phyloP scores from a whole-genome alignment of 148 eudicot genomes.

The Persicaria maculosa region DNA sequence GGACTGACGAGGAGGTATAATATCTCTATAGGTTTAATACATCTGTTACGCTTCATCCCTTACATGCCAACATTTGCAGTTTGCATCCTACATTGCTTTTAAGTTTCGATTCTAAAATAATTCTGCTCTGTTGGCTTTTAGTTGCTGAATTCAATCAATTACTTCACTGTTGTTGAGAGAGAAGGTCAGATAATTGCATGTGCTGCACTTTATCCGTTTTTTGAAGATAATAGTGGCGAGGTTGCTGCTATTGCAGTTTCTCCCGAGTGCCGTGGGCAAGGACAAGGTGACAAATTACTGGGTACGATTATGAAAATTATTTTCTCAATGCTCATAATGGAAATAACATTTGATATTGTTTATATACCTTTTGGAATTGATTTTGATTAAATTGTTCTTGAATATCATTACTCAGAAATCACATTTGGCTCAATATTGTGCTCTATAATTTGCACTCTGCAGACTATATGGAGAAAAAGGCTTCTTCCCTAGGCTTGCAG shows the following conservation, averaged over 20 bases:
- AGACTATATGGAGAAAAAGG: slow-evolving; percentile 94
- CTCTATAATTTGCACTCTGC: slow-evolving; percentile 11
- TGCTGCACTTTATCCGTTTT: slow-evolving; percentile 81
- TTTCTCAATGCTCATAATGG: neutral
- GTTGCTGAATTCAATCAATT: slow-evolving; percentile 59
- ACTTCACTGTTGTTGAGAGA: slow-evolving; percentile 83
- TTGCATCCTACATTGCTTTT: neutral
- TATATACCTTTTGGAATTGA: neutral
- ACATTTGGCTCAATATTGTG: neutral
- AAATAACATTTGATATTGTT: neutral
- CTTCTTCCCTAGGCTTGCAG: slow-evolving; percentile 65
- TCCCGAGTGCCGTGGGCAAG: slow-evolving; percentile 94
- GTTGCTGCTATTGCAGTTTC: slow-evolving; percentile 96
- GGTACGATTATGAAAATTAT: slow-evolving; percentile 35
- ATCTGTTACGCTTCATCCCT: neutral
- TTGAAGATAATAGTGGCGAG: slow-evolving; percentile 79
- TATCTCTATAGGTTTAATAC: neutral
- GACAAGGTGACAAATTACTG: slow-evolving; percentile 89
- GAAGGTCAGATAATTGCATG: slow-evolving; percentile 94
- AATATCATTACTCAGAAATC: neutral
- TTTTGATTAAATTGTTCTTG: neutral
- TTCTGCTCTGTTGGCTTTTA: slow-evolving; percentile 19
- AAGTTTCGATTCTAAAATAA: neutral
- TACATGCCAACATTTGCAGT: neutral
- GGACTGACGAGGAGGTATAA: slow-evolving; percentile 80